These are phyloP conservation scores for Ustilago curta DNA, from an alignment of 1,284 basidiomycete genomes.

Conservation along the genomic window DNA sequence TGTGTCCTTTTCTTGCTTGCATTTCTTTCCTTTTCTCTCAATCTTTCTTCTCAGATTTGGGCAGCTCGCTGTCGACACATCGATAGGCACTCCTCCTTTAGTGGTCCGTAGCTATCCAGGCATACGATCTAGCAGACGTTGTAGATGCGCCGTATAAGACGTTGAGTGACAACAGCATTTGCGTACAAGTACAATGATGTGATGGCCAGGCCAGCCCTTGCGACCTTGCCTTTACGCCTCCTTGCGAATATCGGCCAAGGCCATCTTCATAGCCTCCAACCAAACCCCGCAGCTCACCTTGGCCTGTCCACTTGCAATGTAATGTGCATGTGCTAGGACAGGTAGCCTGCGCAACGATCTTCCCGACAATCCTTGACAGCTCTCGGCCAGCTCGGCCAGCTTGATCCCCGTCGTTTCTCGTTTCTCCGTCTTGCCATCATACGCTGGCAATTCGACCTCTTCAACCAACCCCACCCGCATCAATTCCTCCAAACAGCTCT, in stretches of 20 bases:
- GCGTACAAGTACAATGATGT: neutral
- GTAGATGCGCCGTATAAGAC: too few species aligned
- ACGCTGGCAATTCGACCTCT: constrained; percentile 22
- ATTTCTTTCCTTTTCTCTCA: too few species aligned
- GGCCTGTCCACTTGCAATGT: constrained; percentile 72
- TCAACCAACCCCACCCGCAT: constrained; percentile 79
- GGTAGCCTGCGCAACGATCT: constrained; percentile 88
- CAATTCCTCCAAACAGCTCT: constrained; percentile 84
- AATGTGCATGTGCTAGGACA: constrained; percentile 86
- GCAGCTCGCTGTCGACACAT: too few species aligned
- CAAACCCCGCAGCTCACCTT: constrained; percentile 39
- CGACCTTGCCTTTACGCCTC: constrained; percentile 5
- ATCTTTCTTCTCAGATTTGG: too few species aligned
- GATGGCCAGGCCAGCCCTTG: neutral
- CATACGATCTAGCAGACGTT: too few species aligned
- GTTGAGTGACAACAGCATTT: too few species aligned
- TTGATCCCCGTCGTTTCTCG: constrained; percentile 72
- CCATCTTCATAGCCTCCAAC: constrained; percentile 54
- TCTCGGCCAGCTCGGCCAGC: constrained; percentile 73
- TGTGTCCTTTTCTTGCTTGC: too few species aligned
- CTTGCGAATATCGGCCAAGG: constrained; percentile 17
- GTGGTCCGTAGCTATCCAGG: too few species aligned
- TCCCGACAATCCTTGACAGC: constrained; percentile 91
- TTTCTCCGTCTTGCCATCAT: neutral
- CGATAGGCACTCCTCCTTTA: too few species aligned